Percentiles rank a stretch among this genome's conserved stretches.
Evolutionary conservation across 2,329 filamentous ascomycete species (phyloP).

Genomic region (Chlorencoelia australis): DNA sequence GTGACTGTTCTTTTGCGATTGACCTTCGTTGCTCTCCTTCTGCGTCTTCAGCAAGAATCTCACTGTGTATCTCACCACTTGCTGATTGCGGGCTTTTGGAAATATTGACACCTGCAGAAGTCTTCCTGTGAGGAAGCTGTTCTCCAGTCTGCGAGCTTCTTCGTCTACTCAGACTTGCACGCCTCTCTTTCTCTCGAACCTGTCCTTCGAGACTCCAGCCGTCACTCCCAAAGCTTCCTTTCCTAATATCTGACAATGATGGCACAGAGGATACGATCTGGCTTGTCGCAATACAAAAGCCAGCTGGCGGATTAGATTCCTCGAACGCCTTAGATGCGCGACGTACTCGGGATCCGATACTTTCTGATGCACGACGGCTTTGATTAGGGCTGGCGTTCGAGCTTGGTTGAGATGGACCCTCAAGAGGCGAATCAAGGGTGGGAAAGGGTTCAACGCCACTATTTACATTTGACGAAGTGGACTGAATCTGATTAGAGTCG

Average conservation of each 20-base stretch:
- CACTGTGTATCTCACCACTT: slow-evolving; percentile 10
- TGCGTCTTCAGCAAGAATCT: slow-evolving; percentile 15
- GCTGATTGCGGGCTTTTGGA: slow-evolving; percentile 4
- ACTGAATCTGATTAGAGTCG: too few relatives aligned
- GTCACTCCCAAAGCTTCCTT: slow-evolving; percentile 23
- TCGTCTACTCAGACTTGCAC: slow-evolving; percentile 15
- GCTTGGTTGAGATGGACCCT: slow-evolving; percentile 1
- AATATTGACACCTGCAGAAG: slow-evolving; percentile 8
- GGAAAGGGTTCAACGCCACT: slow-evolving; percentile 13
- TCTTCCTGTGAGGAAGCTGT: slow-evolving; percentile 7
- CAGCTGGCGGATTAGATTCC: slow-evolving; percentile 36
- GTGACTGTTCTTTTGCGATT: too few relatives aligned
- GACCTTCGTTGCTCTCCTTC: too few relatives aligned
- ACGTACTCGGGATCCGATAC: slow-evolving; percentile 20
- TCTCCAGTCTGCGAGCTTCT: slow-evolving; percentile 14
- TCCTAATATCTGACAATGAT: slow-evolving; percentile 23
- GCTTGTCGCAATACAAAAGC: slow-evolving; percentile 39
- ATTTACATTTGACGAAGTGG: too few relatives aligned
- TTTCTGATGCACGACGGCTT: slow-evolving; percentile 11
- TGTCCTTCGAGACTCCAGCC: slow-evolving; percentile 26
- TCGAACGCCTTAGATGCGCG: slow-evolving; percentile 30
- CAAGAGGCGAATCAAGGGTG: slow-evolving; percentile 7
- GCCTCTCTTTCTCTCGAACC: slow-evolving; percentile 22
- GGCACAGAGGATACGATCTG: slow-evolving; percentile 30
- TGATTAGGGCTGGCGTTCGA: slow-evolving; percentile 1